These are phyloP conservation scores for Butyriboletus regius DNA, from an alignment of 1,284 basidiomycete species.

Conservation along the genomic window DNA sequence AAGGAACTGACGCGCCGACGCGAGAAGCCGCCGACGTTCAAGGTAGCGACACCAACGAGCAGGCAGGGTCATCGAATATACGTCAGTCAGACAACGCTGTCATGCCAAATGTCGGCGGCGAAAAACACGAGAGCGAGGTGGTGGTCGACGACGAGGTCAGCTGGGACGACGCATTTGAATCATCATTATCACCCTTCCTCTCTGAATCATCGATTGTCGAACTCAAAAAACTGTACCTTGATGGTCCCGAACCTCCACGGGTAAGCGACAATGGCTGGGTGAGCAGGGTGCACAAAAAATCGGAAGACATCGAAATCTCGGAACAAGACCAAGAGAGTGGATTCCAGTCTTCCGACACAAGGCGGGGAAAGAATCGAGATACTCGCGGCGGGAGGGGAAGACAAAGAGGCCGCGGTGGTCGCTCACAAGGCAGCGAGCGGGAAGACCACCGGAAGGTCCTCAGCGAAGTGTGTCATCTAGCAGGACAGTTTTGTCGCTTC, in stretches of 20 bases:
- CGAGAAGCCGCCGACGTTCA: conserved; percentile 3
- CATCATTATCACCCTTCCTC: conserved; percentile 54
- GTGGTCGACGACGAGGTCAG: conserved; percentile 31
- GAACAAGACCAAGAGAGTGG: conserved; percentile 25
- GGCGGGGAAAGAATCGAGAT: conserved; percentile 40
- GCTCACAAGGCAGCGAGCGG: conserved; percentile 31
- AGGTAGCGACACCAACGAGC: neutral
- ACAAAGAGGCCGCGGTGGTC: conserved; percentile 38
- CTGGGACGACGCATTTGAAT: conserved; percentile 62
- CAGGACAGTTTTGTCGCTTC: conserved; percentile 12
- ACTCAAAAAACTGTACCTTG: conserved; percentile 65
- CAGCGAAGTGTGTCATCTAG: conserved; percentile 58
- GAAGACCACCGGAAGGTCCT: conserved; percentile 70
- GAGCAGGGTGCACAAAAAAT: conserved; percentile 38
- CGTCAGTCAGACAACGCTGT: neutral
- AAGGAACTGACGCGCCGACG: conserved; percentile 1
- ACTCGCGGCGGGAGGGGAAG: conserved; percentile 42
- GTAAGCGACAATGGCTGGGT: conserved; percentile 64
- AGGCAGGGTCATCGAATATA: conserved; percentile 6
- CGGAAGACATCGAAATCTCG: conserved; percentile 24
- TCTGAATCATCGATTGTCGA: conserved; percentile 54
- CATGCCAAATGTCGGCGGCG: neutral
- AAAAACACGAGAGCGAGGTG: conserved; percentile 6
- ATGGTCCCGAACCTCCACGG: conserved; percentile 66
- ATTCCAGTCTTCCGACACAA: conserved; percentile 21